Evolutionary conservation across 2,329 filamentous ascomycete species (phyloP).

Genomic region (Hypoxylon sp.): DNA sequence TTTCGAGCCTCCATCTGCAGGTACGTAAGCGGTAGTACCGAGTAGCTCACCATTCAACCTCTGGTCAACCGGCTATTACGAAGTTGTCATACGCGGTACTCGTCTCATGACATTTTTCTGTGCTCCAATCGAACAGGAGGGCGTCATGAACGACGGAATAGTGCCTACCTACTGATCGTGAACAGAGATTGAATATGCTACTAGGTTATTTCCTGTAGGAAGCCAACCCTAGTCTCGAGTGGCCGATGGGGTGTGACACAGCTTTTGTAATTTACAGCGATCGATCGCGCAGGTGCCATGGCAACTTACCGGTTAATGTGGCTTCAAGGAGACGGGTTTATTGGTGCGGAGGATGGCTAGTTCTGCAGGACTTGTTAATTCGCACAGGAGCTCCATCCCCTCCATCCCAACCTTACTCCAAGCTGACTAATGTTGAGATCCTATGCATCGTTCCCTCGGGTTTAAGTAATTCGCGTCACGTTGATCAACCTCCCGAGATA

Average conservation of each 20-base stretch:
- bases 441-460: constrained; percentile 12
- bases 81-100: constrained; percentile 24
- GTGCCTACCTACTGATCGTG: not conserved
- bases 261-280: constrained; percentile 6
- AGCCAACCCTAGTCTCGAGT: constrained; percentile 1
- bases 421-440: constrained; percentile 26
- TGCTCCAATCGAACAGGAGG: constrained; percentile 25
- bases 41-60: constrained; percentile 20
- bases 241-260: constrained; percentile 4
- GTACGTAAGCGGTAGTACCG: constrained; percentile 35
- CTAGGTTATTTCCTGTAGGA: not conserved
- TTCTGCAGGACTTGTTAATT: constrained; percentile 21
- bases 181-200: constrained; percentile 14
- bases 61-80: constrained; percentile 21
- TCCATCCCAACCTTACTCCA: constrained; percentile 23
- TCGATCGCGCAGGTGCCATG: constrained; percentile 20
- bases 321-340: constrained; percentile 10
- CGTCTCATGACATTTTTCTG: constrained; percentile 35
- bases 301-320: constrained; percentile 34
- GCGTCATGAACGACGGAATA: constrained; percentile 12
- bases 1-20: constrained; percentile 35
- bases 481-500: constrained; percentile 19
- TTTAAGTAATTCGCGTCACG: constrained; percentile 22
- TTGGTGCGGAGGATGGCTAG: constrained; percentile 14
- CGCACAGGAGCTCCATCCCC: constrained; percentile 27